A percentile compares a stretch with the other conserved stretches of the same genome.
phyloP scores from a whole-genome alignment of 352 stramenopile species.

The Pythium aquatile region DNA sequence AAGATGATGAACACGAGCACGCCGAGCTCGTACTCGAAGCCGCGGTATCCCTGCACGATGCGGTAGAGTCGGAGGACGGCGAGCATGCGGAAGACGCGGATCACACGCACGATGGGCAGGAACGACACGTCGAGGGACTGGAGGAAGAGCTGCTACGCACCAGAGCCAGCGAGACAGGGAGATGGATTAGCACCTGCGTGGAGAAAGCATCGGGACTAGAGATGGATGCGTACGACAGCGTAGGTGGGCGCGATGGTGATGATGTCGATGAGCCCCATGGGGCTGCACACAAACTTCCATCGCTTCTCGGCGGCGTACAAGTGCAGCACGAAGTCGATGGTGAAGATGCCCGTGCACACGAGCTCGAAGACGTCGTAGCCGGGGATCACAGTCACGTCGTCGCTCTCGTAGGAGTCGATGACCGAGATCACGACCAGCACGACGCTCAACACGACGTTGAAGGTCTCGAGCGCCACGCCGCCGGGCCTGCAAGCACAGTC shows the following conservation, averaged over 20 bases:
- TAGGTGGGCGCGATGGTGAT: conserved; percentile 51
- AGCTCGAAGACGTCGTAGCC: conserved; percentile 40
- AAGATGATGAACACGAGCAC: conserved; percentile 61
- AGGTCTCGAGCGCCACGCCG: conserved; percentile 36
- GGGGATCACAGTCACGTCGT: not conserved
- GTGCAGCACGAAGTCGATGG: conserved; percentile 47
- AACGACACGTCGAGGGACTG: conserved; percentile 35
- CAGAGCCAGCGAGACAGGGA: not conserved
- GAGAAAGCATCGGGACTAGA: not conserved
- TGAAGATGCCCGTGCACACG: conserved; percentile 41
- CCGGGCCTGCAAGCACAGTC: conserved; percentile 17
- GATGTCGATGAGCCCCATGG: conserved; percentile 56
- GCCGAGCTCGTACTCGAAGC: conserved; percentile 59
- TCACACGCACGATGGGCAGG: conserved; percentile 47
- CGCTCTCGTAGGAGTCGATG: conserved; percentile 36
- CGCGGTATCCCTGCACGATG: conserved; percentile 48
- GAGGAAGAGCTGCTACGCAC: conserved; percentile 35
- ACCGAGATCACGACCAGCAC: conserved; percentile 45
- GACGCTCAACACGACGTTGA: conserved; percentile 50
- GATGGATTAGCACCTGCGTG: conserved; percentile 3
- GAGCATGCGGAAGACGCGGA: conserved; percentile 59
- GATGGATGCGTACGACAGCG: conserved; percentile 32
- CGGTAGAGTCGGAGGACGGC: conserved; percentile 56
- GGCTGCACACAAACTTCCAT: conserved; percentile 41
- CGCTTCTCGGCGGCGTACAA: conserved; percentile 41